Evolutionary conservation across 2,329 filamentous ascomycete species (phyloP).

Genomic region (Sarocladiaceae sp.): DNA sequence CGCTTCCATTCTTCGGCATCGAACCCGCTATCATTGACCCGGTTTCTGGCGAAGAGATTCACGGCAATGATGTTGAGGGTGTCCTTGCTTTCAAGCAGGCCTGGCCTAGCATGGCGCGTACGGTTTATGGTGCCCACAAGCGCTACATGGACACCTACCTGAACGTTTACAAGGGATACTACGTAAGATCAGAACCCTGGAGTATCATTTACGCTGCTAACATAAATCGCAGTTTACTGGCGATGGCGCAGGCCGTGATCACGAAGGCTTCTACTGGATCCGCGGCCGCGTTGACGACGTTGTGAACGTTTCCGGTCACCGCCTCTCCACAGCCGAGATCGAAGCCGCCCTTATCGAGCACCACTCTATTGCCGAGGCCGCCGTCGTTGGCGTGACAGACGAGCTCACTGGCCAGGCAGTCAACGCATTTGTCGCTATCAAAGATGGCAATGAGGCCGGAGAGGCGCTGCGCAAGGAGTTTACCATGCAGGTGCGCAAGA

Average conservation of each 20-base stretch:
- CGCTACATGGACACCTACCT: slow-evolving; percentile 98
- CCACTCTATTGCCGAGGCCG: slow-evolving; percentile 82
- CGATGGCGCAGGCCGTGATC: slow-evolving; percentile 91
- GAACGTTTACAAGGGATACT: slow-evolving; percentile 97
- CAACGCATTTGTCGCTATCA: slow-evolving; percentile 92
- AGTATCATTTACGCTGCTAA: background rate
- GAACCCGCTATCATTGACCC: slow-evolving; percentile 97
- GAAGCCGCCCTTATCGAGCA: slow-evolving; percentile 96
- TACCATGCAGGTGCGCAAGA: slow-evolving; percentile 91
- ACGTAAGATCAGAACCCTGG: slow-evolving; percentile 61
- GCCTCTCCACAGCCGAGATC: slow-evolving; percentile 95
- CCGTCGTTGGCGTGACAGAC: slow-evolving; percentile 88
- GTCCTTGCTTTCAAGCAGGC: slow-evolving; percentile 95
- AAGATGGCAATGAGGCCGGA: slow-evolving; percentile 70
- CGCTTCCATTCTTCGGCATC: slow-evolving; percentile 96
- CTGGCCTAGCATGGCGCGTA: slow-evolving; percentile 98
- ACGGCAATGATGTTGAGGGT: slow-evolving; percentile 95
- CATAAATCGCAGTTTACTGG: slow-evolving; percentile 65
- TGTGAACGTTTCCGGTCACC: slow-evolving; percentile 95
- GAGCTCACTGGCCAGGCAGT: slow-evolving; percentile 96
- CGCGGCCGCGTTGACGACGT: slow-evolving; percentile 97
- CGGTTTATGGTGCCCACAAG: slow-evolving; percentile 96
- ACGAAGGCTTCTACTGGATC: slow-evolving; percentile 99
- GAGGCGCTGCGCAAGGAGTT: slow-evolving; percentile 91
- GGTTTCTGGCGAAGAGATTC: slow-evolving; percentile 86